These are phyloP conservation scores for Rhizopogon sp. DNA, from an alignment of 768 basidiomycete genomes.

Conservation along the genomic window DNA sequence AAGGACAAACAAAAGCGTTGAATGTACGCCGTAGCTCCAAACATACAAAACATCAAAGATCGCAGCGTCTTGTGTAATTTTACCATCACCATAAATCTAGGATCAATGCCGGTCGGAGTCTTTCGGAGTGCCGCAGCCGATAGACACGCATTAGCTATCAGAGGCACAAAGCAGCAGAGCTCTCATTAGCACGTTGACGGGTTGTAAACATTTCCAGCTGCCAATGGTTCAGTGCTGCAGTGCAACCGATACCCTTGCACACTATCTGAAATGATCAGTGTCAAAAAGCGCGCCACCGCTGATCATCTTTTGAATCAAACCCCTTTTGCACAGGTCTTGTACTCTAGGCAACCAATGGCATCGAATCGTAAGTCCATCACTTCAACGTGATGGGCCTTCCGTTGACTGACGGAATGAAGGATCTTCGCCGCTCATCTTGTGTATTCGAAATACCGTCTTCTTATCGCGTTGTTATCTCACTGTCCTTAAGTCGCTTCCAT, in stretches of 20 bases:
- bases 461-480: background rate
- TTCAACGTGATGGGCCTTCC: background rate
- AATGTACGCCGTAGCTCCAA: background rate
- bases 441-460: background rate
- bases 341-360: background rate
- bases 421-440: background rate
- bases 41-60: background rate
- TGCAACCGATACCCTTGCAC: background rate
- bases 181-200: background rate
- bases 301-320: background rate
- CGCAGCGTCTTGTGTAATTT: background rate
- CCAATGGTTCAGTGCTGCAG: background rate
- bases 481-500: background rate
- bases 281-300: background rate
- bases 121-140: background rate
- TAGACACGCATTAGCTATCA: background rate
- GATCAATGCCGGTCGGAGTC: background rate
- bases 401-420: background rate
- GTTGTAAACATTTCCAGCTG: background rate
- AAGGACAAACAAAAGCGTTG: background rate
- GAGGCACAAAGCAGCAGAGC: background rate
- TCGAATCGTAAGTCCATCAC: background rate
- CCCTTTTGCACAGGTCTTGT: background rate
- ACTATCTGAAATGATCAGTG: background rate
- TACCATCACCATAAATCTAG: background rate